Evolutionary conservation across 2,329 filamentous ascomycete species (phyloP), one percentile per base, ranked within the genome.

Genomic region (Botryotinia convoluta): DNA sequence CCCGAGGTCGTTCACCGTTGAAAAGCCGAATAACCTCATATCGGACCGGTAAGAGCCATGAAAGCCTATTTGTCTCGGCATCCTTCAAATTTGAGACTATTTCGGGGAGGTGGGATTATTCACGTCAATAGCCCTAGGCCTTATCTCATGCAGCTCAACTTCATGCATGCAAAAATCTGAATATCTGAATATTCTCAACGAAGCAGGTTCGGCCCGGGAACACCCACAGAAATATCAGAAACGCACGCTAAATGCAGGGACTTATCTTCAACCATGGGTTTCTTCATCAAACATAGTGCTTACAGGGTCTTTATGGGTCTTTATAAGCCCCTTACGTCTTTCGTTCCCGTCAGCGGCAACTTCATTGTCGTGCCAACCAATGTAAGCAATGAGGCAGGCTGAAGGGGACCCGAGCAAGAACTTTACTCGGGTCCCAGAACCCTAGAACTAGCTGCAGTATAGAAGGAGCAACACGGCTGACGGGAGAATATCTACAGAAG

Each of bases 321-420:
- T 68, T 54, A 42, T 42, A 57, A 68, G 48, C 48, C 45, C 16
- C 26, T 68, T 22, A 37, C 16, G 64, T 32, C 26, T 16, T 57
- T 68, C 10, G 9, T 42, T 68, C 14, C 26, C 48, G 65, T 26
- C 35, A 20, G 26, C 35, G 48, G 37, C 18, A 57, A 69, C 35
- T 42, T 69, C 48, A 69, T 69, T 44, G 51, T 42, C 65, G 18
- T 42, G 65, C 48, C 48, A 69, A 69, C 18, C 51, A 69, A 69
- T 29, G 18, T 42, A 69, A 69, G 65, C 65, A 69, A 26, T 42
- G n/a, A 69, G 37, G 26, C 37, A 57, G 65, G n/a, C 65, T 69
- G 65, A 69, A 57, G 9, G 65, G 48, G 48, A 32, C 65, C 65
- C 48, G 65, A 69, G 65, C 39, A 20, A 26, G 18, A 32, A 5